Evolutionary conservation across 371 early-diverging fungal genomes (phyloP).

Genomic region (Mucor indicus): DNA sequence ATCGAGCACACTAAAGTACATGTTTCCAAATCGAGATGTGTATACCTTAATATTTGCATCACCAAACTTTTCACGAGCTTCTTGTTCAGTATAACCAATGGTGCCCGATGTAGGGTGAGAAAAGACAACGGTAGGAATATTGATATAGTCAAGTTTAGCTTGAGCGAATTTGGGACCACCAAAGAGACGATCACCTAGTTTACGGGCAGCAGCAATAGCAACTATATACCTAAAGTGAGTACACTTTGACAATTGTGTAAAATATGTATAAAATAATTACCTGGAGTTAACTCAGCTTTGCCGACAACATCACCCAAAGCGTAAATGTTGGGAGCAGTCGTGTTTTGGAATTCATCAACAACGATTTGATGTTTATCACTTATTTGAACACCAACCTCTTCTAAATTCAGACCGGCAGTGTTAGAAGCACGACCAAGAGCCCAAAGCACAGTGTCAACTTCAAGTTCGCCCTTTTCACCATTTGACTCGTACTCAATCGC

Average conservation of each 20-base stretch:
- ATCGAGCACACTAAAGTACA: slow-evolving; percentile 87
- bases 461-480: slow-evolving; percentile 36
- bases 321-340: slow-evolving; percentile 68
- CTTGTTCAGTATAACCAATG: slow-evolving; percentile 84
- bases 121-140: slow-evolving; percentile 96
- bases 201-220: slow-evolving; percentile 93
- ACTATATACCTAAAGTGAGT: slow-evolving; percentile 46
- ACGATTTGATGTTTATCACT: slow-evolving; percentile 70
- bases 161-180: slow-evolving; percentile 64
- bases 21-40: slow-evolving; percentile 81
- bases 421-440: slow-evolving; percentile 77
- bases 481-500: slow-evolving; percentile 44
- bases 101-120: slow-evolving; percentile 85
- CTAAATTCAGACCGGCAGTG: slow-evolving; percentile 64
- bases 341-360: slow-evolving; percentile 89
- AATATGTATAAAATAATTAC: slow-evolving; percentile 21
- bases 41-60: slow-evolving; percentile 79
- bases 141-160: slow-evolving; percentile 82
- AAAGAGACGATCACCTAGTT: slow-evolving; percentile 89
- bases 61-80: slow-evolving; percentile 77
- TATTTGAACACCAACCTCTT: slow-evolving; percentile 59
- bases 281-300: slow-evolving; percentile 90
- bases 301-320: slow-evolving; percentile 96
- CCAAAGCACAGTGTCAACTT: slow-evolving; percentile 75
- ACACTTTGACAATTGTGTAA: neutral